phyloP scores from a whole-genome alignment of 2,329 filamentous ascomycete genomes.

The Chrysosporium keratinophilum region DNA sequence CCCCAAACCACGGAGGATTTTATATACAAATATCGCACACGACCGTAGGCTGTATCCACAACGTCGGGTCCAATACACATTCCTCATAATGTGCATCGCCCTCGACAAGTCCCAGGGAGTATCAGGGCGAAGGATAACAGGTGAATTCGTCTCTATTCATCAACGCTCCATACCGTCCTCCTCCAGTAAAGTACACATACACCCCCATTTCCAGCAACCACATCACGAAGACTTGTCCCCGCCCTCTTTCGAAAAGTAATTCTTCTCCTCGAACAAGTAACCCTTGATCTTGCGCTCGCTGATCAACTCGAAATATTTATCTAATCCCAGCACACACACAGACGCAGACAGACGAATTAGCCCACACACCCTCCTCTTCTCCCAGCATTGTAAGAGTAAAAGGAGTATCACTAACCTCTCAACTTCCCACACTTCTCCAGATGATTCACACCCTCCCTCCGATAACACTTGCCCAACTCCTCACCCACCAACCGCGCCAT shows the following conservation, averaged over 20 bases:
- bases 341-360: neutral
- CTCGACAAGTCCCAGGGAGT: neutral
- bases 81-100: neutral
- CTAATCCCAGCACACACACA: slow-evolving; percentile 31
- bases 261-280: slow-evolving; percentile 55
- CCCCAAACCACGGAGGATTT: neutral
- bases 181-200: neutral
- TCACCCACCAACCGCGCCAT: slow-evolving; percentile 56
- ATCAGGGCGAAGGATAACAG: neutral
- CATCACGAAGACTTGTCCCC: slow-evolving; percentile 4
- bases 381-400: neutral
- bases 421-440: slow-evolving; percentile 57
- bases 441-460: slow-evolving; percentile 55
- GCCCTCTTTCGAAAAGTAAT: slow-evolving; percentile 38
- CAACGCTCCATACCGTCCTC: neutral
- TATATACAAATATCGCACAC: no score
- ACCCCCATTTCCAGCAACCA: neutral
- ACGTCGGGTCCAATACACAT: no score
- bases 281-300: slow-evolving; percentile 54
- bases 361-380: neutral
- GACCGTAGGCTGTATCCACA: no score
- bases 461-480: slow-evolving; percentile 59
- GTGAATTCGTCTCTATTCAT: slow-evolving; percentile 1
- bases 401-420: slow-evolving; percentile 39
- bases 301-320: slow-evolving; percentile 55